phyloP scores from a whole-genome alignment of 2,329 filamentous ascomycete genomes.

The Microcera coccophila region DNA sequence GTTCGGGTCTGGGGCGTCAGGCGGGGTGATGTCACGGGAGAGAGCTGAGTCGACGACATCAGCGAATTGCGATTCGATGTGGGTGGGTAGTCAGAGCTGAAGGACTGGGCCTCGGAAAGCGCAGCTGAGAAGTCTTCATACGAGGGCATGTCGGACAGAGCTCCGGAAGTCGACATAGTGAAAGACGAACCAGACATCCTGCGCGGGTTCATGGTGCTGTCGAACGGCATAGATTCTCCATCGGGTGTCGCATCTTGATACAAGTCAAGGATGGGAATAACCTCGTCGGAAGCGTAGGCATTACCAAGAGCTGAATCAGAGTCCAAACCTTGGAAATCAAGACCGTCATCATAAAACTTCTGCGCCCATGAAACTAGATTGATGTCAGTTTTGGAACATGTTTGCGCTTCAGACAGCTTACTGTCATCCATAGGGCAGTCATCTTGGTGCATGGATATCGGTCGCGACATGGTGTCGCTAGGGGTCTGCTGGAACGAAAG shows the following conservation, averaged over 20 bases:
- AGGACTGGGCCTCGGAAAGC: constrained; percentile 64
- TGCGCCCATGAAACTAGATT: constrained; percentile 42
- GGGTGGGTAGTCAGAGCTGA: constrained; percentile 62
- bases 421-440: constrained; percentile 52
- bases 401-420: constrained; percentile 33
- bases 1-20: constrained; percentile 59
- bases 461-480: constrained; percentile 50
- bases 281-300: constrained; percentile 60
- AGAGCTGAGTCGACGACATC: constrained; percentile 67
- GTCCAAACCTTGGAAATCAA: constrained; percentile 54
- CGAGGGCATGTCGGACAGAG: constrained; percentile 63
- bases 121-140: constrained; percentile 68
- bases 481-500: constrained; percentile 49
- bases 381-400: constrained; percentile 13
- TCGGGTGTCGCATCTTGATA: constrained; percentile 47
- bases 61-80: constrained; percentile 65
- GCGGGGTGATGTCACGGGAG: constrained; percentile 67
- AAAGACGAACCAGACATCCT: constrained; percentile 71
- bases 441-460: constrained; percentile 56
- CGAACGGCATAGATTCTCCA: constrained; percentile 48
- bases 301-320: constrained; percentile 58
- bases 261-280: constrained; percentile 59
- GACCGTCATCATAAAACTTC: constrained; percentile 54
- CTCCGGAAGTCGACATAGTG: constrained; percentile 64
- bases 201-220: constrained; percentile 52